Percentiles rank a stretch among this genome's conserved stretches.
Conservation (phyloP, 305 asterid genomes). For the Plantago lanceolata region DNA sequence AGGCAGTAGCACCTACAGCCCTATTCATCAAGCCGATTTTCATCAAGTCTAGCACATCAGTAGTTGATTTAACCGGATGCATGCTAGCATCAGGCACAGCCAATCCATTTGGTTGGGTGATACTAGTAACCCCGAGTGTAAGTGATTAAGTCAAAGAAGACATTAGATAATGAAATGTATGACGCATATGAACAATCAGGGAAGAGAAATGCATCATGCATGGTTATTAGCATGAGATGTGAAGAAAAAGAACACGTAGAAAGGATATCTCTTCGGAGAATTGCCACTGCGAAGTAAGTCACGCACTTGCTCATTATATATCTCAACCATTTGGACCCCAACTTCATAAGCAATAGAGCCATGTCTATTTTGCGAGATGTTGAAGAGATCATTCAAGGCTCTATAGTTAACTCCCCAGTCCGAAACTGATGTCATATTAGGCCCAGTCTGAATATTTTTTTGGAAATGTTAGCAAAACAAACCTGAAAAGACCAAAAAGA, state of each 20-base stretch:
- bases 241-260: neutral
- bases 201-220: constrained; percentile 10
- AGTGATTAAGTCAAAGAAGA: constrained; percentile 68
- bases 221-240: constrained; percentile 19
- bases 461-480: constrained; percentile 17
- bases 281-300: constrained; percentile 64
- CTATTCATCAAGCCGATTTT: constrained; percentile 74
- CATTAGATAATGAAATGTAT: constrained; percentile 19
- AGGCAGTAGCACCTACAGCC: constrained; percentile 91
- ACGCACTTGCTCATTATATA: constrained; percentile 92
- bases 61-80: constrained; percentile 76
- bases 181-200: constrained; percentile 4
- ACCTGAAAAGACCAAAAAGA: constrained; percentile 9
- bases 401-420: constrained; percentile 95
- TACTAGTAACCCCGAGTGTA: constrained; percentile 91
- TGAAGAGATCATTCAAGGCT: constrained; percentile 89
- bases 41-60: constrained; percentile 85
- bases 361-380: constrained; percentile 64
- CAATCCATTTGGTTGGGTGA: constrained; percentile 85
- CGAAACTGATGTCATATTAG: constrained; percentile 56
- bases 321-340: constrained; percentile 95
- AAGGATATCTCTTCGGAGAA: constrained; percentile 91
- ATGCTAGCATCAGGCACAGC: constrained; percentile 97
- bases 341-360: constrained; percentile 72
- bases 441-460: constrained; percentile 61